Conservation (phyloP, 805 yeast genomes). For the Barnettozyma sp. region DNA sequence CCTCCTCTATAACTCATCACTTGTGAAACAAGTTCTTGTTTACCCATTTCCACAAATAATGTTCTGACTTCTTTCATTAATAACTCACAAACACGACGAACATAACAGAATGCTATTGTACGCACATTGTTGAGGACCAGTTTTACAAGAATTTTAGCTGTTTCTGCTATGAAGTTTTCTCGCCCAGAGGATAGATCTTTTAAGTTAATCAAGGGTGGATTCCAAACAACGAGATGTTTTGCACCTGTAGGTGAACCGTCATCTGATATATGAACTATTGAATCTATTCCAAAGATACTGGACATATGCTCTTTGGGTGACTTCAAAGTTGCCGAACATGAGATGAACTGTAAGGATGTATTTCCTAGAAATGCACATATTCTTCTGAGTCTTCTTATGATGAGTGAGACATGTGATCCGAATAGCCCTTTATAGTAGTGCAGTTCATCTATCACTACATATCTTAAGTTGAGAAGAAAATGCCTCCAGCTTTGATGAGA, state of each 20-base stretch:
- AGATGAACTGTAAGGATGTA: conserved; percentile 53
- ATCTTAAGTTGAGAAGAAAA: conserved; percentile 57
- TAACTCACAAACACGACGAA: conserved; percentile 79
- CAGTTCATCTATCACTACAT: conserved; percentile 75
- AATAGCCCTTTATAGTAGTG: conserved; percentile 87
- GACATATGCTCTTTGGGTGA: conserved; percentile 70
- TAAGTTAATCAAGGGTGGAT: conserved; percentile 65
- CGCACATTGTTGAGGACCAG: conserved; percentile 59
- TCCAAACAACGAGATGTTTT: conserved; percentile 75
- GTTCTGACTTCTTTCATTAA: conserved; percentile 76
- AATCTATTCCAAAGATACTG: conserved; percentile 61
- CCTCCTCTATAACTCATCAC: conserved; percentile 96
- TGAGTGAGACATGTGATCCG: conserved; percentile 86
- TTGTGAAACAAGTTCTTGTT: conserved; percentile 43
- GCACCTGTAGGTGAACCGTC: conserved; percentile 91
- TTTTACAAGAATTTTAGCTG: conserved; percentile 66
- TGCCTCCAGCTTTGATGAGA: conserved; percentile 66
- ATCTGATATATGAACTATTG: conserved; percentile 49
- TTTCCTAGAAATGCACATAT: conserved; percentile 51
- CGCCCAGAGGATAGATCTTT: conserved; percentile 53
- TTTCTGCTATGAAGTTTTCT: conserved; percentile 64
- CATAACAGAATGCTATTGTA: conserved; percentile 86
- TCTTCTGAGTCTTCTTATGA: conserved; percentile 74
- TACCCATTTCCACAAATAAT: conserved; percentile 38
- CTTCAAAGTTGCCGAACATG: conserved; percentile 90